Base-by-base conservation (phyloP, 352 stramenopile genomes). In the Phytophthora melonis region DNA sequence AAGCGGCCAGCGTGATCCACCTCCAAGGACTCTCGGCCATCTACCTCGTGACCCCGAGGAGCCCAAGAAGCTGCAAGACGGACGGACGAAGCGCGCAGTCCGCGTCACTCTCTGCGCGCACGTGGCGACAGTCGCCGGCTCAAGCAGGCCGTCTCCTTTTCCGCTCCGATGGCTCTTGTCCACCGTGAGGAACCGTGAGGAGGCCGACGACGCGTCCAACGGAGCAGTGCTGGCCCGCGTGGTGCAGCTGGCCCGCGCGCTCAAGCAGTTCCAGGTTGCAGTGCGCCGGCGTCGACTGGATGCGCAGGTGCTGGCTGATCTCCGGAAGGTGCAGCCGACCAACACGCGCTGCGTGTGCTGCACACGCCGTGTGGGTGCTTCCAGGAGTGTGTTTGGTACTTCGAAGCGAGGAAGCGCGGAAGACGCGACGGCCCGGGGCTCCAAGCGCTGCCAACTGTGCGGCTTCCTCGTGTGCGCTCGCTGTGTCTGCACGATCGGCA, bases 391-490 rank as follows among this genome's bases (percentile, higher is more conserved):
- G 16, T 81, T 82, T 45, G 45, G 55, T 5, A 32, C 21, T 16
- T 52, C 54, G 18, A 74, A 66, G 62, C 50, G 21, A 21, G 59
- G 59, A 16, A 66, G 59, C 13, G 25, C 43, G 32, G 67, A 66
- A 19, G 63, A 70, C 3, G 11, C 50, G 2, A 66, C 53, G 30
- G 66, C 80, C 39, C 50, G 53, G 2, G 78, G 78, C 9, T 74
- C 77, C 21, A 85, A 88, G 57, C 76, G 76, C n/a, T 93, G 87
- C 60, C 74, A 87, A 36, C 63, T 93, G 21, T 92, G 87, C 45
- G 83, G 83, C 9, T 88, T 89, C 64, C 68, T 77, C 53, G 84
- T 92, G 34, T 93, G 87, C 63, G 64, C 79, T 54, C 72, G 70
- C 49, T 93, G 87, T 64, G 80, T 78, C 25, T 77, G 63, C 63